These are phyloP conservation scores for Ceratocystiopsis minuta DNA, from an alignment of 2,329 filamentous ascomycete species.

Conservation along the genomic window DNA sequence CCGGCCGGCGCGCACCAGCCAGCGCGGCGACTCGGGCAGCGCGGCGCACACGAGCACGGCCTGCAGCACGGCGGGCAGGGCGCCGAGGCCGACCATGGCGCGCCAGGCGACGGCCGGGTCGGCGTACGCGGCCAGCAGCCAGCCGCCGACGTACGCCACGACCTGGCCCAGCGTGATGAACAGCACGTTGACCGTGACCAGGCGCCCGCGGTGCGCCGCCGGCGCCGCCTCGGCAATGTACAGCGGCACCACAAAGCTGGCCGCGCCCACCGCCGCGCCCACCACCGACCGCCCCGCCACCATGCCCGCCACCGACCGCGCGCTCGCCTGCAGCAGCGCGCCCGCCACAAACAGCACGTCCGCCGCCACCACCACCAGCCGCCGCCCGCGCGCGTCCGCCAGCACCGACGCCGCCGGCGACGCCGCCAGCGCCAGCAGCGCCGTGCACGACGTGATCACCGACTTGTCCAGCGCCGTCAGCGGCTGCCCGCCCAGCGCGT, in stretches of 20 bases:
- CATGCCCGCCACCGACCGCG: conserved; percentile 42
- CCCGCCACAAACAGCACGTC: conserved; percentile 51
- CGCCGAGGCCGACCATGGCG: conserved; percentile 81
- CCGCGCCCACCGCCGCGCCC: conserved; percentile 54
- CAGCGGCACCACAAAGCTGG: conserved; percentile 67
- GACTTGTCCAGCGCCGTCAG: conserved; percentile 50
- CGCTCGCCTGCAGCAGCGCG: conserved; percentile 44
- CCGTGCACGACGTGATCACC: conserved; percentile 51
- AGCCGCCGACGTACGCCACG: conserved; percentile 71
- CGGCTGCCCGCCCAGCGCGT: conserved; percentile 35
- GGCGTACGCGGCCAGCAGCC: conserved; percentile 45
- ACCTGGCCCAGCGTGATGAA: conserved; percentile 83
- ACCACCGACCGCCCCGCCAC: conserved; percentile 50
- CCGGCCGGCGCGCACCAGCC: conserved; percentile 55
- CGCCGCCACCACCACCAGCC: conserved; percentile 43
- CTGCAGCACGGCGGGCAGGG: conserved; percentile 57
- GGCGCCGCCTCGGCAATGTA: conserved; percentile 75
- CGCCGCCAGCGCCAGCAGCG: conserved; percentile 44
- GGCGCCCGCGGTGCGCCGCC: conserved; percentile 51
- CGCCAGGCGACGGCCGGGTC: conserved; percentile 49
- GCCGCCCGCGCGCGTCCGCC: conserved; percentile 43
- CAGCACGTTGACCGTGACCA: conserved; percentile 67
- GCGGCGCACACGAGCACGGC: conserved; percentile 40
- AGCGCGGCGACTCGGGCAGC: conserved; percentile 80
- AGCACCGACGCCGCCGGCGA: conserved; percentile 48